phyloP scores from a whole-genome alignment of 1,139 yeast genomes.

The Lodderomyces pseudojiufengensis region DNA sequence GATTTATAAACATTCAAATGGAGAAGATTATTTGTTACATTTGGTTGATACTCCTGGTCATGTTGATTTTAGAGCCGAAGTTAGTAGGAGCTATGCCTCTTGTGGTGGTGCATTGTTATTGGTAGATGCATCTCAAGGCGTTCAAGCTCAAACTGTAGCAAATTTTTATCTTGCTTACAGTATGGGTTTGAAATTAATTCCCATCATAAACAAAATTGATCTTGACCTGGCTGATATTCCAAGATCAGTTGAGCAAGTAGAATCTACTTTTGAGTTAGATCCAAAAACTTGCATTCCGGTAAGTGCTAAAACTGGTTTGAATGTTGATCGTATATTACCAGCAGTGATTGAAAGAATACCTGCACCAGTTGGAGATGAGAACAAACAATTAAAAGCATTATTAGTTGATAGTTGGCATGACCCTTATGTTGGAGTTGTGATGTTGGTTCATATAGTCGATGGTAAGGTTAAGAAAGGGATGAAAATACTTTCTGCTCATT shows the following conservation, averaged over 20 bases:
- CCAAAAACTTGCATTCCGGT: conserved; percentile 75
- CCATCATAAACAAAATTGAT: conserved; percentile 90
- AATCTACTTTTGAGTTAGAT: conserved; percentile 75
- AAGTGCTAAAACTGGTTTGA: conserved; percentile 87
- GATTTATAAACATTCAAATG: conserved; percentile 60
- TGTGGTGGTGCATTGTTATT: conserved; percentile 91
- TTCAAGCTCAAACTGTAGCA: conserved; percentile 97
- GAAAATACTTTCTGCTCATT: conserved; percentile 73
- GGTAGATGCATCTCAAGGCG: conserved; percentile 95
- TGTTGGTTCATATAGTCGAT: conserved; percentile 80
- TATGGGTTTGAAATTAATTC: conserved; percentile 75
- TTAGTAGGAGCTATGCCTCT: conserved; percentile 87
- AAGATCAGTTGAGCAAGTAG: conserved; percentile 77
- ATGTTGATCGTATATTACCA: conserved; percentile 74
- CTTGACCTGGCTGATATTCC: conserved; percentile 84
- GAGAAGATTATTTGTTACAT: conserved; percentile 74
- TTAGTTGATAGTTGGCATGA: conserved; percentile 98
- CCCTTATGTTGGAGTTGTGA: conserved; percentile 87
- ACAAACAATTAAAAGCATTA: conserved; percentile 66
- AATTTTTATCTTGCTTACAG: conserved; percentile 88
- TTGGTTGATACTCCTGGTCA: conserved; percentile 98
- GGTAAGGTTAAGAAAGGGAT: conserved; percentile 74
- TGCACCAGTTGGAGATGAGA: conserved; percentile 53
- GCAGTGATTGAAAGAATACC: conserved; percentile 77
- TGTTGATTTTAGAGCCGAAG: conserved; percentile 94